phyloP scores from a whole-genome alignment of 495 filamentous ascomycete species.

The Podospora tetraspora region DNA sequence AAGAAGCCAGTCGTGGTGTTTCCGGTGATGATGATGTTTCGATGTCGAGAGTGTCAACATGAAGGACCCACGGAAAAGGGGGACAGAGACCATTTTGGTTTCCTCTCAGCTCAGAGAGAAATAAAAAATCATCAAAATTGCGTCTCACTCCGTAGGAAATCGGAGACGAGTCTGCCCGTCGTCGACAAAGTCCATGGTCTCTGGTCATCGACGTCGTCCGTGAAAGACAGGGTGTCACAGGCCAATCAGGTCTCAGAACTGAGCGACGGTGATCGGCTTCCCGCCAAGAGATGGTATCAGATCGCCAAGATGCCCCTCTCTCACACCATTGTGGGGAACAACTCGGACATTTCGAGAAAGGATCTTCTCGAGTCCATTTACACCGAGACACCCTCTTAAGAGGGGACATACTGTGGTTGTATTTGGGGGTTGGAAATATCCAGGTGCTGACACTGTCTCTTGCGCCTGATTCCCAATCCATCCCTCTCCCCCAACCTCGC shows the following conservation, averaged over 20 bases:
- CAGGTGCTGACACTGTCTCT: background rate
- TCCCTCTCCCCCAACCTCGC: background rate
- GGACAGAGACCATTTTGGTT: background rate
- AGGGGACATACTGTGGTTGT: background rate
- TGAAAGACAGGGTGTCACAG: background rate
- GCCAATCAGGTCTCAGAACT: background rate
- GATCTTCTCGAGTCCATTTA: background rate
- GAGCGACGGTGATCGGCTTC: background rate
- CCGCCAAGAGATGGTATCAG: background rate
- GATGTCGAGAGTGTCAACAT: too few relatives aligned
- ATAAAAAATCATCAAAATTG: background rate
- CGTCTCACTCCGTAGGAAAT: background rate
- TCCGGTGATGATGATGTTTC: too few relatives aligned
- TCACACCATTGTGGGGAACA: background rate
- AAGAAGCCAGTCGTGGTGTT: too few relatives aligned
- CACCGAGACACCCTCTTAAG: background rate
- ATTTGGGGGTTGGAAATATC: background rate
- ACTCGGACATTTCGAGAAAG: background rate
- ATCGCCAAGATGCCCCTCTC: background rate
- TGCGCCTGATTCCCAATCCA: background rate
- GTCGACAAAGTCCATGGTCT: background rate
- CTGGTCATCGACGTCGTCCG: background rate
- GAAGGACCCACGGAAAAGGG: background rate
- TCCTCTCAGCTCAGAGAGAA: background rate
- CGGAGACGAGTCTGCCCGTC: background rate